Conservation (phyloP, 2,329 filamentous ascomycete genomes). For the Botrytis fabae region DNA sequence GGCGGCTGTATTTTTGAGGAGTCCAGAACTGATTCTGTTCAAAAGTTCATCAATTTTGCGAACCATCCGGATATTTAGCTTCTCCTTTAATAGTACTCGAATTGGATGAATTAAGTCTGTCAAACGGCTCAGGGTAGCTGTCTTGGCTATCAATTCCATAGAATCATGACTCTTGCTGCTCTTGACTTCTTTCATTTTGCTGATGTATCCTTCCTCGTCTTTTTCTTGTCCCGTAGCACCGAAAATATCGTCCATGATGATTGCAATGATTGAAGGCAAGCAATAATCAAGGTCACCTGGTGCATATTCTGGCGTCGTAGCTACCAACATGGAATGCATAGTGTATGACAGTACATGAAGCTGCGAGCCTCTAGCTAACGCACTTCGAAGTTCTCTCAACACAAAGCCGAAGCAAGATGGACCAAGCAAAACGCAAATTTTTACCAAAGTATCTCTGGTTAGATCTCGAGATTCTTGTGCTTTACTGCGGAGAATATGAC, state of each 20-base stretch:
- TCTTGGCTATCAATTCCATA: conserved; percentile 87
- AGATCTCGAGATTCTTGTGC: conserved; percentile 87
- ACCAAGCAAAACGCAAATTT: conserved; percentile 79
- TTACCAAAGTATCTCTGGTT: conserved; percentile 81
- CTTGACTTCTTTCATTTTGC: conserved; percentile 96
- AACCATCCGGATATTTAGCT: conserved; percentile 77
- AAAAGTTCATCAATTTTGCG: conserved; percentile 90
- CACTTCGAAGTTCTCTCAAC: conserved; percentile 83
- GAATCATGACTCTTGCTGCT: conserved; percentile 98
- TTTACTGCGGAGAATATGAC: conserved; percentile 87
- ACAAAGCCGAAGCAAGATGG: conserved; percentile 86
- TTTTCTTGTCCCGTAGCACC: conserved; percentile 92
- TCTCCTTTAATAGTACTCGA: conserved; percentile 76
- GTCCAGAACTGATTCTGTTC: conserved; percentile 76
- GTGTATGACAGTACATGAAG: conserved; percentile 94
- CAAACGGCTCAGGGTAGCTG: conserved; percentile 72
- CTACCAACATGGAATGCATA: conserved; percentile 84
- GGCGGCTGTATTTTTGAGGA: conserved; percentile 78
- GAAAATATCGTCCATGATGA: conserved; percentile 98
- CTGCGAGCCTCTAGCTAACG: conserved; percentile 84
- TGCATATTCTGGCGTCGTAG: conserved; percentile 68
- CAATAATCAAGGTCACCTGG: conserved; percentile 91
- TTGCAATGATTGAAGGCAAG: conserved; percentile 70
- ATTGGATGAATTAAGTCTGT: conserved; percentile 76
- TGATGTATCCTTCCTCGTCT: conserved; percentile 92